A percentile compares a stretch with the other conserved stretches of the same genome.
phyloP scores from a whole-genome alignment of 1,139 yeast species.

The Candida tropicalis region DNA sequence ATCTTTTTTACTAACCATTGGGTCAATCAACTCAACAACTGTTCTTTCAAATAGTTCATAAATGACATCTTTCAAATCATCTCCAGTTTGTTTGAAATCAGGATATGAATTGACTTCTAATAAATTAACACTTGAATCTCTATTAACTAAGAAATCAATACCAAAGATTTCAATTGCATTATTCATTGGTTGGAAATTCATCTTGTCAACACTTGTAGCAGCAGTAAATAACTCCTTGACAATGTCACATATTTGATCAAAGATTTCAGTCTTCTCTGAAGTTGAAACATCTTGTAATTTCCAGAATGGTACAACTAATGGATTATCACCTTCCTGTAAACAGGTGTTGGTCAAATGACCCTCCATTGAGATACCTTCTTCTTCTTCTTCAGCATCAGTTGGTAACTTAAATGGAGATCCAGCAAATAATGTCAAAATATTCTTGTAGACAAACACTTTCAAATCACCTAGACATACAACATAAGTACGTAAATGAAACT shows the following conservation, averaged over 20 bases:
- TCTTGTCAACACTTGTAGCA: constrained; percentile 74
- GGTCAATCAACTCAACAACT: constrained; percentile 26
- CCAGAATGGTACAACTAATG: constrained; percentile 69
- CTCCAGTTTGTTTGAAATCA: constrained; percentile 95
- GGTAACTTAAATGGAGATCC: constrained; percentile 51
- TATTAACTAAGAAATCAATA: constrained; percentile 77
- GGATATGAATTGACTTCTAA: constrained; percentile 94
- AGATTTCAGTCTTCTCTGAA: constrained; percentile 36
- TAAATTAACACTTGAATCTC: constrained; percentile 54
- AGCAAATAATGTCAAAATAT: constrained; percentile 83
- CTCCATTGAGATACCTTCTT: constrained; percentile 45
- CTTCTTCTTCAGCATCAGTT: constrained; percentile 27
- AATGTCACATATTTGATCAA: constrained; percentile 58
- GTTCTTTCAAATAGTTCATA: constrained; percentile 57
- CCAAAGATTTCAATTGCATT: constrained; percentile 91
- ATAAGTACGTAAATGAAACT: constrained; percentile 87
- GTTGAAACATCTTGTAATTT: constrained; percentile 48
- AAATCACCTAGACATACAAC: constrained; percentile 78
- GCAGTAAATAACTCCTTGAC: constrained; percentile 80
- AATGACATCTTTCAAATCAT: constrained; percentile 64
- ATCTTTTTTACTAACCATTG: constrained; percentile 17
- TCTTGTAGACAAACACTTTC: constrained; percentile 73
- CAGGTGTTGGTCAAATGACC: constrained; percentile 95
- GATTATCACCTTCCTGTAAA: constrained; percentile 57
- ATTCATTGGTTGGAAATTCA: constrained; percentile 84